phyloP scores from a whole-genome alignment of 2,329 filamentous ascomycete species.

The Parastagonospora nodorum region DNA sequence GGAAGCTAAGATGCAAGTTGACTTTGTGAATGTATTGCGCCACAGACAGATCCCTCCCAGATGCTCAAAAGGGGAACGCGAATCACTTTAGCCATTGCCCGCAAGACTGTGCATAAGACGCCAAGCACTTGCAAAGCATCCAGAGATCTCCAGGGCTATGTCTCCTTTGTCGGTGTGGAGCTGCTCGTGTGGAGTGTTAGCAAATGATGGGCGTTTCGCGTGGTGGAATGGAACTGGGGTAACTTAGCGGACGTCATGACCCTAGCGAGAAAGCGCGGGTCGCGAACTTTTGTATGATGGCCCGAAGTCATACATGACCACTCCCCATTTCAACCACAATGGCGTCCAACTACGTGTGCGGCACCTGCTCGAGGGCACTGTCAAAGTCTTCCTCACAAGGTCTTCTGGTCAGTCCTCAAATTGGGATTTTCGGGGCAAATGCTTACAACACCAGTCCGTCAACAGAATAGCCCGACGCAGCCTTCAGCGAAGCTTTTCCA shows the following conservation, averaged over 20 bases:
- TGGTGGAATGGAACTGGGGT: constrained; percentile 16
- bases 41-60: too few species aligned
- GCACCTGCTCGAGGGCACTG: constrained; percentile 40
- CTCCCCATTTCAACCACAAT: constrained; percentile 27
- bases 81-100: too few species aligned
- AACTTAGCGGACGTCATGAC: constrained; percentile 37
- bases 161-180: too few species aligned
- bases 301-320: not conserved
- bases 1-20: too few species aligned
- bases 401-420: constrained; percentile 21
- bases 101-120: too few species aligned
- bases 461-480: constrained; percentile 21
- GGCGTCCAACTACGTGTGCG: constrained; percentile 45
- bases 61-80: too few species aligned
- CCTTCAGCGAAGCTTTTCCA: constrained; percentile 31
- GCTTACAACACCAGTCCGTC: constrained; percentile 30
- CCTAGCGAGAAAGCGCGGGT: constrained; percentile 29
- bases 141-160: too few species aligned
- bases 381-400: constrained; percentile 16
- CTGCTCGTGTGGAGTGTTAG: too few species aligned
- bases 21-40: too few species aligned
- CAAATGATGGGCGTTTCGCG: too few species aligned
- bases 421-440: not conserved
- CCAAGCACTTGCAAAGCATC: too few species aligned
- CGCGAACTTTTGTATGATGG: constrained; percentile 31